phyloP scores from a whole-genome alignment of 768 basidiomycete species.

The Clavulina sp. region DNA sequence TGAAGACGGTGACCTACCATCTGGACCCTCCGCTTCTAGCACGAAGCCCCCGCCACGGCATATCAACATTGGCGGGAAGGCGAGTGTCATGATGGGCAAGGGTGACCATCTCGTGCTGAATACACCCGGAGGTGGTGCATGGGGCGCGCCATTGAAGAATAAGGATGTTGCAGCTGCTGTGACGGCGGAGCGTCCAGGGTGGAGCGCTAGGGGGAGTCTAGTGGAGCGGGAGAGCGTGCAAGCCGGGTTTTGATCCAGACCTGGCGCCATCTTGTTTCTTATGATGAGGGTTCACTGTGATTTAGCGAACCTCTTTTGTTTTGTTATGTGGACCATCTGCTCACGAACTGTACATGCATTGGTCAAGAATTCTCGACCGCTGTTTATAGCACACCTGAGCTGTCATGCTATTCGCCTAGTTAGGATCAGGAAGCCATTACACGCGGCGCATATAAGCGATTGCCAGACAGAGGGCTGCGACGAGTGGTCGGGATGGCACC shows the following conservation, averaged over 20 bases:
- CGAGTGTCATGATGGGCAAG: slow-evolving; percentile 73
- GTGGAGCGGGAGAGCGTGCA: slow-evolving; percentile 19
- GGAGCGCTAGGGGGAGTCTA: slow-evolving; percentile 19
- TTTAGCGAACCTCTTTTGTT: too few species aligned
- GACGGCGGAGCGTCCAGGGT: slow-evolving; percentile 10
- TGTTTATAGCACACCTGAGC: too few species aligned
- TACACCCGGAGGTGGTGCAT: slow-evolving; percentile 84
- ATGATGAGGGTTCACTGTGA: neutral
- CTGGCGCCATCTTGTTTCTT: neutral
- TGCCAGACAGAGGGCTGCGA: too few species aligned
- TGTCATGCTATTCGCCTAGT: too few species aligned
- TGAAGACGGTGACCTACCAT: slow-evolving; percentile 32
- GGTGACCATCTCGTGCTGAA: slow-evolving; percentile 66
- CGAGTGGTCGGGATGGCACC: too few species aligned
- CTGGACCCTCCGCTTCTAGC: neutral
- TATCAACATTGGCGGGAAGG: slow-evolving; percentile 84
- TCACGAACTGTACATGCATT: too few species aligned
- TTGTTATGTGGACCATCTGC: too few species aligned
- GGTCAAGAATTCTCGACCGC: too few species aligned
- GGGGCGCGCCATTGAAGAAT: slow-evolving; percentile 31
- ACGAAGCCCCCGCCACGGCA: slow-evolving; percentile 23
- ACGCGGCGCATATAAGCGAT: too few species aligned
- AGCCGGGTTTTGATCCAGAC: slow-evolving; percentile 12
- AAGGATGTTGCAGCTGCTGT: slow-evolving; percentile 11
- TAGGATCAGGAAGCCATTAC: too few species aligned